Percentiles rank a stretch among this genome's conserved stretches.
phyloP scores from a whole-genome alignment of 2,329 filamentous ascomycete genomes.

The Akanthomyces muscarius region DNA sequence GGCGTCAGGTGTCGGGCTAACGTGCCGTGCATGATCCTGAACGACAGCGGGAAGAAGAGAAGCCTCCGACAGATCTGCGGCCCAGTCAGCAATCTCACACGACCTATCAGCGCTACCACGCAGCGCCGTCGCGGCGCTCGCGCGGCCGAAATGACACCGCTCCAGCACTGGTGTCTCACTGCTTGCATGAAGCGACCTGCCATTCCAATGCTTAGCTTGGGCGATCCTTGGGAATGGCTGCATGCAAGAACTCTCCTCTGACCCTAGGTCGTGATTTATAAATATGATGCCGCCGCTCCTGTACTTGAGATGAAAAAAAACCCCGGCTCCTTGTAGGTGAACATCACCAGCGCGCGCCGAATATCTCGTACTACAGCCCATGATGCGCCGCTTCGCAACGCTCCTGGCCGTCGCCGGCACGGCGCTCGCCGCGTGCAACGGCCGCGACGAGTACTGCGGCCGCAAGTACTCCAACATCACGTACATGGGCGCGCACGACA shows the following conservation, averaged over 20 bases:
- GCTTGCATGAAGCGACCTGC: not conserved
- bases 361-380: not conserved
- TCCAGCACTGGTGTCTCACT: conserved; percentile 1
- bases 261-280: not conserved
- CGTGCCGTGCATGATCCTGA: too few relatives aligned
- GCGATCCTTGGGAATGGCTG: not conserved
- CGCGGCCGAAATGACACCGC: not conserved
- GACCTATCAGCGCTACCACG: not conserved
- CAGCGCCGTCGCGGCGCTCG: not conserved
- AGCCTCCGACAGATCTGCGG: not conserved
- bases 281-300: not conserved
- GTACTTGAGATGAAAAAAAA: not conserved
- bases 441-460: conserved; percentile 50
- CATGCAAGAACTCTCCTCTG: not conserved
- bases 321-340: not conserved
- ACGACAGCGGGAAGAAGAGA: not conserved
- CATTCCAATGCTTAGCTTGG: conserved; percentile 3
- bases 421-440: conserved; percentile 48
- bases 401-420: conserved; percentile 1
- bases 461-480: conserved; percentile 57
- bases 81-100: not conserved
- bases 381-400: not conserved
- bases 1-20: too few relatives aligned
- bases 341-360: not conserved
- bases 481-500: conserved; percentile 63